Evolutionary conservation across 2,329 filamentous ascomycete species (phyloP).

Genomic region (Trichoderma citrinoviride): DNA sequence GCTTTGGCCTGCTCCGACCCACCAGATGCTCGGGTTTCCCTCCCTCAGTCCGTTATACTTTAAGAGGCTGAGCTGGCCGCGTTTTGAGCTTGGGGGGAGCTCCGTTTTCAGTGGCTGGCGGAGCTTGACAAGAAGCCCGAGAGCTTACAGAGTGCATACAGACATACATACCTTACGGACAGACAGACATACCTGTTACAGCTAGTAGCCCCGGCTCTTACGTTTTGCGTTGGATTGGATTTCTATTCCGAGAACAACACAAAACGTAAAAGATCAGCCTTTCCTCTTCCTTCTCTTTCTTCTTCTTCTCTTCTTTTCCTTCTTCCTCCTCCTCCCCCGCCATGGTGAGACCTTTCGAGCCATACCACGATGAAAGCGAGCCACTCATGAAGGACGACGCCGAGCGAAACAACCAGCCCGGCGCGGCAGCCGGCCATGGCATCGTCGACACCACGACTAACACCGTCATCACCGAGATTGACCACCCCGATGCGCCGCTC

Average conservation of each 20-base stretch:
- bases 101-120: conserved; percentile 1
- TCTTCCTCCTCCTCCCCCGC: background rate
- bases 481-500: conserved; percentile 46
- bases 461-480: conserved; percentile 23
- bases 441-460: conserved; percentile 24
- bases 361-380: conserved; percentile 37
- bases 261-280: too few relatives aligned
- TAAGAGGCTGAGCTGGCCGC: conserved; percentile 14
- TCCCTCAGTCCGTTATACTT: background rate
- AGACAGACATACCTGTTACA: background rate
- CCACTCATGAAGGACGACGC: conserved; percentile 41
- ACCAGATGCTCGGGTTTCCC: background rate
- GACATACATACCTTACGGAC: too few relatives aligned
- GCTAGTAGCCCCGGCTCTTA: background rate
- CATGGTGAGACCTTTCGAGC: conserved; percentile 35
- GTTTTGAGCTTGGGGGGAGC: background rate
- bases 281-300: too few relatives aligned
- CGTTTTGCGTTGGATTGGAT: too few relatives aligned
- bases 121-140: background rate
- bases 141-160: too few relatives aligned
- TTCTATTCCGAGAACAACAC: too few relatives aligned
- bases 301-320: too few relatives aligned
- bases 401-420: conserved; percentile 32
- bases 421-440: conserved; percentile 20
- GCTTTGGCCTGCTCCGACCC: background rate